Evolutionary conservation across 495 filamentous ascomycete genomes (phyloP), one percentile per base, ranked within the genome.

Genomic region (Penicillium desertorum): DNA sequence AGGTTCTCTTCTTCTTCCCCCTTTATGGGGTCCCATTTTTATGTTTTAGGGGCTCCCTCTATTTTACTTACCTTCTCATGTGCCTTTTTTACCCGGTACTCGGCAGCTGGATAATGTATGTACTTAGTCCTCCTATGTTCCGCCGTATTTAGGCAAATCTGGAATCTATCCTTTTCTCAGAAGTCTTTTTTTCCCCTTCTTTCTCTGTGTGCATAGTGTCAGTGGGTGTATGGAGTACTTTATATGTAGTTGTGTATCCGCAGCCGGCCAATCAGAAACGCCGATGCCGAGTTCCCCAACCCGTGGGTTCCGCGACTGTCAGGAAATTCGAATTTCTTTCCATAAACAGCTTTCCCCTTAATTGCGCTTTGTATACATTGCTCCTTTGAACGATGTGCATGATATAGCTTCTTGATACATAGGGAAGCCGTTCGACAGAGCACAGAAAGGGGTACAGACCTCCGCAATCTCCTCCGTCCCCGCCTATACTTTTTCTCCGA

Each of bases 31-130:
- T 41, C 45, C 56, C 46, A 19, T 27, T 19, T 46, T 53, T 57
- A 30, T 22, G 23, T 56, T 54, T 58, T 56, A 59, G 49, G 53
- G 52, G 30, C 51, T 52, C 63, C 62, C 52, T 55, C 23, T 62
- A 43, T 62, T 57, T 62, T 57, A 54, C 65, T 62, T 64, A 66
- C 59, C 58, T 64, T 69, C 62, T 67, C 51, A 62, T 65, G 66
- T 73, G 62, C 62, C 65, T 68, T 65, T 61, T 59, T 61, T 30
- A 30, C 34, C 64, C 67, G 66, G 44, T 60, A 44, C 50, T 57
- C 67, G 69, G 58, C 67, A 76, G 70, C 70, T 72, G 71, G 70
- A 72, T 76, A 74, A 77, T 77, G 72, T 75, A 74, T 77, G 67
- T 77, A 76, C 63, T 65, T 73, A 74, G 70, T 76, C 64, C 66